A percentile compares a stretch with the other conserved stretches of the same genome.
These are phyloP conservation scores for Begonia loranthoides DNA, from an alignment of 306 rosid species.

Conservation along the genomic window DNA sequence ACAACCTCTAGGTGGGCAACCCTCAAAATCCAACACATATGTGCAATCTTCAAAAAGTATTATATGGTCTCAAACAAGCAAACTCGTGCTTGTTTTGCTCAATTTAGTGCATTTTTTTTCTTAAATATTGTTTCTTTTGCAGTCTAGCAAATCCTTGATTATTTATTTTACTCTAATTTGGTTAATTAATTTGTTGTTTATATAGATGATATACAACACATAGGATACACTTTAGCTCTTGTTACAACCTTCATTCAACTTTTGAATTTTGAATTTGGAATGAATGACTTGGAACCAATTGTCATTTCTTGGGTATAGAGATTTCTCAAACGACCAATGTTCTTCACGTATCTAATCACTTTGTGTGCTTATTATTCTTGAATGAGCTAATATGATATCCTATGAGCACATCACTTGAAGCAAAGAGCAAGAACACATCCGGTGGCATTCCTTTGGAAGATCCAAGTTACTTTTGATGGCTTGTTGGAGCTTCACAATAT, in stretches of 20 bases:
- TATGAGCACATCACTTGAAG: slow-evolving; percentile 3
- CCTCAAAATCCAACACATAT: neutral
- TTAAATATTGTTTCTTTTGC: neutral
- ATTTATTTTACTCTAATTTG: neutral
- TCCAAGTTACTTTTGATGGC: neutral
- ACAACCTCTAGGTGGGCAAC: neutral
- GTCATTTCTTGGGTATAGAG: neutral
- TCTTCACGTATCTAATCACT: neutral
- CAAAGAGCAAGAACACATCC: neutral
- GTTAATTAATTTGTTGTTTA: neutral
- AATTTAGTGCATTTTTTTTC: slow-evolving; percentile 1
- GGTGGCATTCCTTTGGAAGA: neutral
- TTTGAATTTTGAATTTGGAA: neutral
- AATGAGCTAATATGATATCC: neutral
- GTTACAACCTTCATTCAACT: neutral
- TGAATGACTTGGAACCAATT: neutral
- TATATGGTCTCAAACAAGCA: neutral
- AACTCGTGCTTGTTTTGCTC: slow-evolving; percentile 1
- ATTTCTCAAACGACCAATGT: neutral
- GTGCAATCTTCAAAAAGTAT: neutral
- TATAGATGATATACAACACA: neutral
- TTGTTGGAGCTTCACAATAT: neutral
- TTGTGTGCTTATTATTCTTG: neutral
- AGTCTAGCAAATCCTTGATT: neutral
- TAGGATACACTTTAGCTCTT: neutral